Conservation (phyloP, 2,329 filamentous ascomycete genomes). For the Diaporthe amygdali region DNA sequence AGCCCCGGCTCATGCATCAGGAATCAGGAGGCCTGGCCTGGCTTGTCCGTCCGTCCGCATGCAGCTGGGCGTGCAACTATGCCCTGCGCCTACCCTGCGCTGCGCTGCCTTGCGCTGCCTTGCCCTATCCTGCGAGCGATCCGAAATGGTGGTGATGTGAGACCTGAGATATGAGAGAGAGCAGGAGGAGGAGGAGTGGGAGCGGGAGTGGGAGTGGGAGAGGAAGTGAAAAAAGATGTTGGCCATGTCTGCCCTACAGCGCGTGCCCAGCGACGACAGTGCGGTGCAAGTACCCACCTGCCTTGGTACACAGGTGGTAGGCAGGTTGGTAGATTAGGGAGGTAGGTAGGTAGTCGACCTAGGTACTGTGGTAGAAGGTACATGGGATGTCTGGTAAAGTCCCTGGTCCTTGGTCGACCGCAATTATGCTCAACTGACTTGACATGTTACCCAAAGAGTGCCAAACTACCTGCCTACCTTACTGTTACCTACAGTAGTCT, state of each 20-base stretch:
- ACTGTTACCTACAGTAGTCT: too few relatives aligned
- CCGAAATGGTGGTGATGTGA: conserved; percentile 10
- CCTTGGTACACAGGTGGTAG: neutral
- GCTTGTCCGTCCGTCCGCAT: neutral
- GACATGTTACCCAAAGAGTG: neutral
- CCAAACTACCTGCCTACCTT: neutral
- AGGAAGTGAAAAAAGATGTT: neutral
- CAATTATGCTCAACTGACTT: conserved; percentile 2
- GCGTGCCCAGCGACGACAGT: neutral
- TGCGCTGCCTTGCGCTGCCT: neutral
- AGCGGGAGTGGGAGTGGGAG: neutral
- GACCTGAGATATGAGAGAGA: conserved; percentile 11
- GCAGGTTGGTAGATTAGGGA: neutral
- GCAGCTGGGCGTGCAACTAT: conserved; percentile 4
- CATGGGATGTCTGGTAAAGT: conserved; percentile 2
- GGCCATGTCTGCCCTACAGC: too few relatives aligned
- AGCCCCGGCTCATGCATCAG: neutral
- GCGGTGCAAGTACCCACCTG: neutral
- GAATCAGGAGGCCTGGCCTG: neutral
- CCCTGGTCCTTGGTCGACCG: neutral
- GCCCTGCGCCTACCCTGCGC: neutral
- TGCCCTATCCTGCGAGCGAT: neutral
- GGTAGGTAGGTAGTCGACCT: too few relatives aligned
- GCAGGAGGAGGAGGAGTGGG: neutral
- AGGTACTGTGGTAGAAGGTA: neutral